phyloP scores from a whole-genome alignment of 305 asterid species.

The Solanum aculeatissimum region DNA sequence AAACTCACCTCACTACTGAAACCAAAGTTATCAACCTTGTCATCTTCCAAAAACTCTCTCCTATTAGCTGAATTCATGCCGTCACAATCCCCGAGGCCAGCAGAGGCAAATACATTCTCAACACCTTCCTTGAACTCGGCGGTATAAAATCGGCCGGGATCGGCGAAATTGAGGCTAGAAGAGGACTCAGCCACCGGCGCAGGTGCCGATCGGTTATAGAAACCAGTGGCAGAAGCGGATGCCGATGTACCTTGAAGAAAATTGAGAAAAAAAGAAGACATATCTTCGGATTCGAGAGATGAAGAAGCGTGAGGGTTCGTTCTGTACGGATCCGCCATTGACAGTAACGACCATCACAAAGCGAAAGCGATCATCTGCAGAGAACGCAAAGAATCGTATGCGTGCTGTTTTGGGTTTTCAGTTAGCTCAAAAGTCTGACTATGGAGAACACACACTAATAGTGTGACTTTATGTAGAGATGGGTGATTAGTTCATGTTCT shows the following conservation, averaged over 20 bases:
- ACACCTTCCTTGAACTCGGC: conserved; percentile 25
- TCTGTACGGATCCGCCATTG: conserved; percentile 85
- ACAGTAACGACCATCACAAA: neutral
- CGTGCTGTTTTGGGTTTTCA: neutral
- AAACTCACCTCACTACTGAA: neutral
- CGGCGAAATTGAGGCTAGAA: conserved; percentile 53
- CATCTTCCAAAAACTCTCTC: conserved; percentile 2
- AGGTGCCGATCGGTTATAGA: conserved; percentile 18
- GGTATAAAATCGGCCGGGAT: conserved; percentile 37
- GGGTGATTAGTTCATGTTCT: conserved; percentile 15
- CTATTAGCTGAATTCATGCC: conserved; percentile 15
- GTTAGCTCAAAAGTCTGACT: neutral
- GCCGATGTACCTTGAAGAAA: conserved; percentile 57
- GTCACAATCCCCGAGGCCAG: conserved; percentile 26
- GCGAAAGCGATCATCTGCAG: neutral
- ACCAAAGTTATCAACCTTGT: conserved; percentile 1
- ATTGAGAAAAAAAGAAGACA: conserved; percentile 64
- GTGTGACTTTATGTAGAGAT: neutral
- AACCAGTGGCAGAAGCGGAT: conserved; percentile 25
- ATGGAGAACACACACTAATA: neutral
- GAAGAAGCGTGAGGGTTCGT: conserved; percentile 23
- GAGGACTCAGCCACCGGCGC: conserved; percentile 33
- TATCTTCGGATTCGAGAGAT: conserved; percentile 57
- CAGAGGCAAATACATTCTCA: conserved; percentile 21
- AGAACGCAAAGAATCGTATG: neutral